Base-by-base conservation (phyloP, 1,284 basidiomycete genomes). In the Ganoderma meredithae region DNA sequence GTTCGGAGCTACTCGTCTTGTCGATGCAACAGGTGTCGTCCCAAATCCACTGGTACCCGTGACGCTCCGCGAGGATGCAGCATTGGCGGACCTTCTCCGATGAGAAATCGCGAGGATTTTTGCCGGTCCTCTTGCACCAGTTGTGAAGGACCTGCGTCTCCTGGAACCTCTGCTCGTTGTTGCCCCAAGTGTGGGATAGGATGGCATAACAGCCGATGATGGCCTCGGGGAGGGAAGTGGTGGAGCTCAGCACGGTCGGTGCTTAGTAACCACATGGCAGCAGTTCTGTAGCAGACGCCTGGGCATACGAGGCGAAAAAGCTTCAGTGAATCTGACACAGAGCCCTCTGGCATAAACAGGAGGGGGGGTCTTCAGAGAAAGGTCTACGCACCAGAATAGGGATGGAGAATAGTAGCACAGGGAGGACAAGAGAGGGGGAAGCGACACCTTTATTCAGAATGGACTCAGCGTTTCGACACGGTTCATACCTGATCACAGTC, bases 21-120 rank as follows among this genome's bases (percentile, higher is more conserved):
- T 69, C 61, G 58, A 69, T 69, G 61, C 68, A 69, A 47, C 68
- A 69, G 5, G 68, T 66, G 62, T 69, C 64, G 49, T 62, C 60
- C 68, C 68, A 69, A 19, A 66, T 17, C 64, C 61, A 69, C n/a
- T 19, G 25, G 15, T 53, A 53, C 7, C 47, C 44, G 25, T 40
- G n/a, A 10, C 49, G 33, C 9, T 53, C 62, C 4, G 62, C 62
- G 12, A 63, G 33, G n/a, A 53, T 53, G n/a, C 62, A 63, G 44
- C n/a, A 47, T n/a, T 22, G 44, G 7, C 41, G 41, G 41, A 43
- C 41, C 41, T 43, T 43, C 41, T 43, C 41, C 13, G 41, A 43
- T 17, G 41, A 3, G 41, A 43, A 6, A 43, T 43, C 41, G 15
- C 41, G 41, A 43, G 41, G 41, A 43, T 43, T 43, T 43, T 43